phyloP scores from a whole-genome alignment of 208 protist genomes.

The Crithidia bombi region DNA sequence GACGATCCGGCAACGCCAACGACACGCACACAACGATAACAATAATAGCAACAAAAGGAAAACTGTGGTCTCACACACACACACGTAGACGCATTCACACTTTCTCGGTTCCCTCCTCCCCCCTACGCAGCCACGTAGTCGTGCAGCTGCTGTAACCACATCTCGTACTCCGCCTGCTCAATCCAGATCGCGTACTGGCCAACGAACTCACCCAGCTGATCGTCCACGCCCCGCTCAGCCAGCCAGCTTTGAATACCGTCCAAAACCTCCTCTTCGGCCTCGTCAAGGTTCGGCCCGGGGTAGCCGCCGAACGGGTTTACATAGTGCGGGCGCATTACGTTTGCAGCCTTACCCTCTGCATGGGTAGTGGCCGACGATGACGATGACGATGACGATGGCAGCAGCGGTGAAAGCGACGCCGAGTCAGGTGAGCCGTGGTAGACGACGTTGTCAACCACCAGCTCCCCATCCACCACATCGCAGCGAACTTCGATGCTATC shows the following conservation, averaged over 20 bases:
- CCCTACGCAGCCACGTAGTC: conserved; percentile 82
- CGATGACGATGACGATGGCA: no score
- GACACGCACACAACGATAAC: background rate
- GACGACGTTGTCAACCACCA: conserved; percentile 72
- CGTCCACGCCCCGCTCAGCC: conserved; percentile 80
- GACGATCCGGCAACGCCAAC: background rate
- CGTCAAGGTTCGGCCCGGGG: conserved; percentile 73
- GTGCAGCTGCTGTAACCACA: conserved; percentile 80
- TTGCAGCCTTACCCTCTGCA: background rate
- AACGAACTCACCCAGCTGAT: conserved; percentile 84
- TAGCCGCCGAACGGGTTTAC: conserved; percentile 78
- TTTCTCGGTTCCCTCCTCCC: conserved; percentile 7
- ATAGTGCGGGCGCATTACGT: conserved; percentile 39
- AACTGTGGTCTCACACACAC: background rate
- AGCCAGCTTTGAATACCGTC: conserved; percentile 81
- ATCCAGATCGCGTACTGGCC: conserved; percentile 81
- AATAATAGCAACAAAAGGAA: background rate
- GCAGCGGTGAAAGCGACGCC: background rate
- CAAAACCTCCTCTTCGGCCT: conserved; percentile 84
- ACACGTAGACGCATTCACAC: background rate
- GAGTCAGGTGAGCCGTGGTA: conserved; percentile 51
- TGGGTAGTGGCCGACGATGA: background rate
- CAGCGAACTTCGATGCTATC: conserved; percentile 76
- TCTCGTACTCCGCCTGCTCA: conserved; percentile 89
- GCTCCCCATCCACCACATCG: conserved; percentile 84